Percentiles rank a stretch among this genome's conserved stretches.
Conservation (phyloP, 2,329 filamentous ascomycete species). For the Hypoxylon sp. region DNA sequence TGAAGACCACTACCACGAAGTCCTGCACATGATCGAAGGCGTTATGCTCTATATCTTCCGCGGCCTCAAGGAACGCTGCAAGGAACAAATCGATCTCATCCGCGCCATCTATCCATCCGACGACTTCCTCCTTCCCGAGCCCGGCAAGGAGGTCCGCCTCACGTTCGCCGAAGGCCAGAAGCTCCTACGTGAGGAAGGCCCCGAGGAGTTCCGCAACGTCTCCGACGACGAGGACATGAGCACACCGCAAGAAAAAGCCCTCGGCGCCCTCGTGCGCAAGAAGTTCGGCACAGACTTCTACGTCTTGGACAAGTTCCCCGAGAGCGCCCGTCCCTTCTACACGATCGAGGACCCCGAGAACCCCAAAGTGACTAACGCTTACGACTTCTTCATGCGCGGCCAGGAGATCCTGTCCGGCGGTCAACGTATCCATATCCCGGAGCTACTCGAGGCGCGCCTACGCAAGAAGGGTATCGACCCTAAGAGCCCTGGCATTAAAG, state of each 20-base stretch:
- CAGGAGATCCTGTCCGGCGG: conserved; percentile 95
- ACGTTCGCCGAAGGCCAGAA: conserved; percentile 84
- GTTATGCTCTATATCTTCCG: conserved; percentile 86
- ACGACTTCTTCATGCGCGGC: conserved; percentile 87
- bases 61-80: conserved; percentile 76
- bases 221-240: conserved; percentile 83
- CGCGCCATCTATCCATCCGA: conserved; percentile 83
- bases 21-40: conserved; percentile 78
- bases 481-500: conserved; percentile 80
- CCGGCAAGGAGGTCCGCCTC: conserved; percentile 81
- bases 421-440: conserved; percentile 88
- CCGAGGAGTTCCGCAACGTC: conserved; percentile 76
- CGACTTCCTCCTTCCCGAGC: conserved; percentile 80
- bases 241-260: conserved; percentile 88
- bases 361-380: conserved; percentile 68
- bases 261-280: conserved; percentile 86
- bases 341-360: conserved; percentile 77
- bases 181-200: conserved; percentile 82
- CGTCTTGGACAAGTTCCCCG: conserved; percentile 95
- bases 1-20: conserved; percentile 82
- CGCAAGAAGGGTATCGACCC: conserved; percentile 86
- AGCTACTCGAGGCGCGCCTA: conserved; percentile 83
- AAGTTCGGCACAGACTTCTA: conserved; percentile 98
- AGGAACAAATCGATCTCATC: conserved; percentile 79
- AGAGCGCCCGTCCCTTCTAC: conserved; percentile 90